Conservation (phyloP, 495 filamentous ascomycete genomes). For the Clohesyomyces aquaticus region DNA sequence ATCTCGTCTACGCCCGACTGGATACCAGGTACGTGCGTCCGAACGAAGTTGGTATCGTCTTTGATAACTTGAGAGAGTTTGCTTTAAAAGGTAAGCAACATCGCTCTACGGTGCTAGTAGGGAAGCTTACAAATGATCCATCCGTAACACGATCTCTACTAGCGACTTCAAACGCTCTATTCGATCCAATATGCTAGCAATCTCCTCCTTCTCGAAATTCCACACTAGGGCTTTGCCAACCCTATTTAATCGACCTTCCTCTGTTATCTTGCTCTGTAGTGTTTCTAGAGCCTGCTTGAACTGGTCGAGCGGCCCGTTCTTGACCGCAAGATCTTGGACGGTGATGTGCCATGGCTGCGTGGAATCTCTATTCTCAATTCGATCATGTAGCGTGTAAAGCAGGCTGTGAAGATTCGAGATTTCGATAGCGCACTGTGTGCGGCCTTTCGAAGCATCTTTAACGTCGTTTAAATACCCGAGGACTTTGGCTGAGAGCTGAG, state of each 20-base stretch:
- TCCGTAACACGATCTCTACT: neutral
- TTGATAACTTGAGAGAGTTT: constrained; percentile 26
- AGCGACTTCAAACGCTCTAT: neutral
- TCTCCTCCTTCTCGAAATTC: constrained; percentile 37
- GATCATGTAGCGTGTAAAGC: constrained; percentile 36
- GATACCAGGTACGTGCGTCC: constrained; percentile 7
- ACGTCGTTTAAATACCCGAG: constrained; percentile 43
- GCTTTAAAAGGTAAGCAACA: constrained; percentile 4
- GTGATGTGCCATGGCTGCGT: constrained; percentile 26
- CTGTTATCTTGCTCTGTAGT: constrained; percentile 33
- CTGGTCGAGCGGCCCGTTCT: constrained; percentile 40
- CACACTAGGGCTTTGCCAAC: constrained; percentile 32
- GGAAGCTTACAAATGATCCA: neutral
- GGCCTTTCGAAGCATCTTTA: constrained; percentile 43
- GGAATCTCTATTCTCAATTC: neutral
- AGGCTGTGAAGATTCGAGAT: constrained; percentile 33
- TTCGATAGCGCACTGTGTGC: constrained; percentile 31
- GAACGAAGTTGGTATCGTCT: constrained; percentile 10
- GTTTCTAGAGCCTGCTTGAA: constrained; percentile 35
- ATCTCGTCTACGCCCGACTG: constrained; percentile 12
- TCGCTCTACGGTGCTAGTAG: neutral
- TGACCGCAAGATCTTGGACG: constrained; percentile 33
- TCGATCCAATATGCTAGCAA: neutral
- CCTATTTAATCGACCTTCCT: constrained; percentile 18
- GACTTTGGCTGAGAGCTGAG: constrained; percentile 35